These are phyloP conservation scores for Fusarium circinatum DNA, from an alignment of 2,329 filamentous ascomycete species.

Conservation along the genomic window DNA sequence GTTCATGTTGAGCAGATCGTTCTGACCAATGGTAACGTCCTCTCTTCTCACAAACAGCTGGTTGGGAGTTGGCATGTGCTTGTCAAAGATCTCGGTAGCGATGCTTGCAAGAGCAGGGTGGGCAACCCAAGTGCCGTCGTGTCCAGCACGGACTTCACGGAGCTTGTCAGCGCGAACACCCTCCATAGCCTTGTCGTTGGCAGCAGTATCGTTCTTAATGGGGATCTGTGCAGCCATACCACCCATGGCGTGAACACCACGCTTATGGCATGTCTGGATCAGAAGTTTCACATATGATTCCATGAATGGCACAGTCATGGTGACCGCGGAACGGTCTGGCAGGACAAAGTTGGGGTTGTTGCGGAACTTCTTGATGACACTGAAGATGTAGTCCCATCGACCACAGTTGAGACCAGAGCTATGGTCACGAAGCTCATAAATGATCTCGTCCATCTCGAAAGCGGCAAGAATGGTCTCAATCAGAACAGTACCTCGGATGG, in stretches of 20 bases:
- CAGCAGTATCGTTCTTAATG: constrained; percentile 91
- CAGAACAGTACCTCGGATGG: constrained; percentile 92
- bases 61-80: constrained; percentile 98
- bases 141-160: constrained; percentile 91
- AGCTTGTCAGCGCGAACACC: constrained; percentile 94
- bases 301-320: constrained; percentile 99
- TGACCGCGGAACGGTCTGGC: constrained; percentile 89
- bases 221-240: constrained; percentile 99
- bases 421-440: constrained; percentile 98
- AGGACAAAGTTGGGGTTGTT: constrained; percentile 93
- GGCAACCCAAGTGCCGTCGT: constrained; percentile 97
- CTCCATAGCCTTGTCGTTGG: constrained; percentile 95
- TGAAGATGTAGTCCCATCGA: constrained; percentile 99
- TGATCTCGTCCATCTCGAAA: constrained; percentile 99
- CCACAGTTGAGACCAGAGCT: constrained; percentile 97
- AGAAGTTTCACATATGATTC: constrained; percentile 93
- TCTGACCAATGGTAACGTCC: constrained; percentile 85
- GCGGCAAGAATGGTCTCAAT: constrained; percentile 98
- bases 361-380: constrained; percentile 99
- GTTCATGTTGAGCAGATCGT: constrained; percentile 98
- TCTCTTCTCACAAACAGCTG: constrained; percentile 92
- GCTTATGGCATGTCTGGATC: constrained; percentile 97
- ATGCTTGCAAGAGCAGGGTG: constrained; percentile 92
- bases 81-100: constrained; percentile 93
- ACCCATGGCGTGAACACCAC: constrained; percentile 98